These are phyloP conservation scores for Staphylotrichum tortipilum DNA, from an alignment of 495 filamentous ascomycete genomes.

Conservation along the genomic window DNA sequence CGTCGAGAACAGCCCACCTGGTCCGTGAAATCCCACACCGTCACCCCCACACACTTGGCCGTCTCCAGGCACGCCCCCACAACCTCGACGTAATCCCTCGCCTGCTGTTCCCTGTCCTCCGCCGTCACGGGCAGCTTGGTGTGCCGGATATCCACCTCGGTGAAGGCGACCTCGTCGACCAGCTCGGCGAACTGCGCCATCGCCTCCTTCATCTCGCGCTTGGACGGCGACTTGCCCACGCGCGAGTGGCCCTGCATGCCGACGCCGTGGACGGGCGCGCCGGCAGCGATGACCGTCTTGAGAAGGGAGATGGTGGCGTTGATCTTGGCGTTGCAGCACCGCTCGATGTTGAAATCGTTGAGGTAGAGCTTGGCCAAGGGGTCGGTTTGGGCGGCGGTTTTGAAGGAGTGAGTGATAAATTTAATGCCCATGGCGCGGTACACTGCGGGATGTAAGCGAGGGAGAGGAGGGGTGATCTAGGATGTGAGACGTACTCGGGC, in stretches of 20 bases:
- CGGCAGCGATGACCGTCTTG: constrained; percentile 30
- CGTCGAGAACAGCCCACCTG: constrained; percentile 16
- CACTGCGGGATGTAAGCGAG: constrained; percentile 10
- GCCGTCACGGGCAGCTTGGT: constrained; percentile 29
- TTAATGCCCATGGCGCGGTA: constrained; percentile 34
- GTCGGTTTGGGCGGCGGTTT: constrained; percentile 28
- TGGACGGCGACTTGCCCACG: constrained; percentile 36
- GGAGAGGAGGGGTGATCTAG: too few relatives aligned
- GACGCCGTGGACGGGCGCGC: constrained; percentile 46
- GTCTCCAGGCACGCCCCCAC: constrained; percentile 44
- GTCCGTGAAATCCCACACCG: constrained; percentile 51
- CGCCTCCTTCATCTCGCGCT: constrained; percentile 26
- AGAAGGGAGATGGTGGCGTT: constrained; percentile 37
- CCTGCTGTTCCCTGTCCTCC: constrained; percentile 39
- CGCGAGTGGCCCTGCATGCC: constrained; percentile 51
- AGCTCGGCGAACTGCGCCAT: constrained; percentile 35
- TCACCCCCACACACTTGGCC: constrained; percentile 47
- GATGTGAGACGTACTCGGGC: too few relatives aligned
- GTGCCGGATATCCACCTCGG: constrained; percentile 49
- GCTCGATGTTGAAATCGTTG: constrained; percentile 57
- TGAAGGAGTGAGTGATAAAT: constrained; percentile 39
- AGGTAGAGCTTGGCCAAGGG: constrained; percentile 41
- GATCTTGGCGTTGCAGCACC: constrained; percentile 39
- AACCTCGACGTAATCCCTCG: constrained; percentile 41
- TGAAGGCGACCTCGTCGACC: constrained; percentile 46